These are phyloP conservation scores for Globisporangium apiculatum DNA, from an alignment of 352 stramenopile species.

Conservation along the genomic window DNA sequence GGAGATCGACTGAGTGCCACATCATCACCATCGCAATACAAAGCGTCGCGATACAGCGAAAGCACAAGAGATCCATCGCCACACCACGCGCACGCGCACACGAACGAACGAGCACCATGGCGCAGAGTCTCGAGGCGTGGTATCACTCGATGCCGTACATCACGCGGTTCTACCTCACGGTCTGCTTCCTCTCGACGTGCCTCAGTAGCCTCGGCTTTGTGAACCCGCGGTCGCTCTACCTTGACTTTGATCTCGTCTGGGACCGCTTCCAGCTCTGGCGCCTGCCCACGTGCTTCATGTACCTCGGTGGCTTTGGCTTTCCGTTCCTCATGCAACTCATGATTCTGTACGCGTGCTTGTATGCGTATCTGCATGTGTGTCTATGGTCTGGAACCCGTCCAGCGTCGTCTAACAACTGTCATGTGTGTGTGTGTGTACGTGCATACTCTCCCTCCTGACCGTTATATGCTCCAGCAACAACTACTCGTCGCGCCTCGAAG, in stretches of 20 bases:
- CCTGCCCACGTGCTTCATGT: constrained; percentile 86
- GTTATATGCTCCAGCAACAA: constrained; percentile 34
- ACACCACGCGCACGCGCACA: not conserved
- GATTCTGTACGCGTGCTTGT: constrained; percentile 57
- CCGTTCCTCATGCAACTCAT: constrained; percentile 89
- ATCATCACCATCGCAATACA: not conserved
- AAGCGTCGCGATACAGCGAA: not conserved
- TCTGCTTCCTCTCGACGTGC: constrained; percentile 78
- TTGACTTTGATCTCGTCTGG: constrained; percentile 84
- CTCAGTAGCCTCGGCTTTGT: constrained; percentile 74
- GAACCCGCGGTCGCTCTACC: constrained; percentile 76
- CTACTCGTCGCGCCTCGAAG: constrained; percentile 78
- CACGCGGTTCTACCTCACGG: constrained; percentile 80
- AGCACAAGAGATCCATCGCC: not conserved
- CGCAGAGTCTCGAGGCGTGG: constrained; percentile 73
- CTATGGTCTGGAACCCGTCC: not conserved
- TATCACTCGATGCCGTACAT: constrained; percentile 82
- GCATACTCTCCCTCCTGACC: not conserved
- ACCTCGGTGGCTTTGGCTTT: constrained; percentile 83
- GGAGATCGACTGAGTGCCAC: not conserved
- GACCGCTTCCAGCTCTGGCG: constrained; percentile 87
- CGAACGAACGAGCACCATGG: constrained; percentile 29
- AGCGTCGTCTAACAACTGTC: not conserved
- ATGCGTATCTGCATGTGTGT: not conserved
- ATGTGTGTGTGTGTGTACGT: not conserved